These are phyloP conservation scores for Phytophthora podocarpi DNA, from an alignment of 352 stramenopile species.

Conservation along the genomic window DNA sequence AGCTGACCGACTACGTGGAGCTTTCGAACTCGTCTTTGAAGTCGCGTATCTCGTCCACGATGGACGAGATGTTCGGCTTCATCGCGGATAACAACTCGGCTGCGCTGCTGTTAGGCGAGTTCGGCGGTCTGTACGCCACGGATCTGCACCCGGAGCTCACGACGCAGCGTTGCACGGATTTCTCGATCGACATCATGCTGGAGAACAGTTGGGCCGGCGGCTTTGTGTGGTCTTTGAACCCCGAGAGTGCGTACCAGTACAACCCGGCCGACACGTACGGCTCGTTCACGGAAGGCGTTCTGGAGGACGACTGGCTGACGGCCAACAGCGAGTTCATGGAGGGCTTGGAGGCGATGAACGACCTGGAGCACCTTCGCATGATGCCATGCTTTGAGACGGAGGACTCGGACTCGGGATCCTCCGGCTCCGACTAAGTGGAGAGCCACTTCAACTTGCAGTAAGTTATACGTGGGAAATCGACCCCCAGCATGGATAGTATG, in stretches of 20 bases:
- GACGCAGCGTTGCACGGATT: constrained; percentile 69
- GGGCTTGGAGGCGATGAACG: constrained; percentile 58
- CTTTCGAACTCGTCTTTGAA: constrained; percentile 50
- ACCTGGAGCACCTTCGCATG: constrained; percentile 58
- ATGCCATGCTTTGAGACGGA: constrained; percentile 64
- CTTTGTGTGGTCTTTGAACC: constrained; percentile 85
- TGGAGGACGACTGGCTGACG: constrained; percentile 74
- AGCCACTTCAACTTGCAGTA: constrained; percentile 2
- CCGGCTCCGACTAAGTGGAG: constrained; percentile 16
- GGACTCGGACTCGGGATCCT: constrained; percentile 22
- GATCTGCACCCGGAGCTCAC: constrained; percentile 59
- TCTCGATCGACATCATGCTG: constrained; percentile 69
- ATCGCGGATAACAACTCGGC: constrained; percentile 48
- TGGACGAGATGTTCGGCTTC: constrained; percentile 76
- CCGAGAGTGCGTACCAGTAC: constrained; percentile 77
- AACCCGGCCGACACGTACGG: constrained; percentile 70
- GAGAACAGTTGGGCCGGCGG: constrained; percentile 58
- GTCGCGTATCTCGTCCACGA: constrained; percentile 47
- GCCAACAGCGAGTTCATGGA: constrained; percentile 67
- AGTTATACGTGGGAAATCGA: neutral
- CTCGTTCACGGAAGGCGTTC: constrained; percentile 64
- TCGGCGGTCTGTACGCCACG: constrained; percentile 62
- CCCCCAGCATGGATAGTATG: neutral
- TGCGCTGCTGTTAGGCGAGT: constrained; percentile 68
- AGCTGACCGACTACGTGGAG: constrained; percentile 48